Base-by-base conservation (phyloP, 192 early-diverging fungal genomes). In the Umbelopsis isabellina region DNA sequence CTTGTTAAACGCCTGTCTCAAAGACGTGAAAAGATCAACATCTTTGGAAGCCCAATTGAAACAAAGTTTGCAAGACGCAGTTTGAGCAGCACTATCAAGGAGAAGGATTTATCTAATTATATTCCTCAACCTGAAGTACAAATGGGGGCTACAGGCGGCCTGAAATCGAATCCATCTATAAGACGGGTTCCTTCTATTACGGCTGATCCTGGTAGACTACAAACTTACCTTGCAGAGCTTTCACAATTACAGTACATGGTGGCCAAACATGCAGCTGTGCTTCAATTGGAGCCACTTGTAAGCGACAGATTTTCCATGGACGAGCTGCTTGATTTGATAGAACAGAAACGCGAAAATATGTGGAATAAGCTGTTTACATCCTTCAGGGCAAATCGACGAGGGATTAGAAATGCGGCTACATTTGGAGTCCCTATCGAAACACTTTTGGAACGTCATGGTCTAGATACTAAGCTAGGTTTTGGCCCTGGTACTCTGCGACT, bases 231-330 rank as follows among this genome's bases (percentile, higher is more conserved):
- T 21, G 78, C 81, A 10, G 93, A 95, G 66, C 70, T 93, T 11
- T 87, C 88, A 22, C 91, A 90, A 7, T 77, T 96, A 18, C 90
- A 93, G 69, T 85, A 89, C 44, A 89, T 95, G 78, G 90, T 91
- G 27, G 90, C 93, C 30, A 89, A 92, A 50, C 94, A 96, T 64
- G 82, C 92, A 22, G 97, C 95, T 7, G 91, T 93, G 2, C 79
- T 90, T 46, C 83, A 86, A 20, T 75, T 98, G 74, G 85, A 93
- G 15, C 86, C 84, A 12, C 74, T 91, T 55, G 84, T 98, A 18
- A 87, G 85, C 21, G 85, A 85, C 22, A 82, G 88, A 64, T 88
- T 93, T 68, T 84, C 84, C 0, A 76, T 90, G 74, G 88, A 90
- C 22, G 91, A 97, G 49, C 75, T 97, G 10, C 80, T 93, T 25